Conservation (phyloP, 2,329 filamentous ascomycete genomes). For the Pleurostoma richardsiae region DNA sequence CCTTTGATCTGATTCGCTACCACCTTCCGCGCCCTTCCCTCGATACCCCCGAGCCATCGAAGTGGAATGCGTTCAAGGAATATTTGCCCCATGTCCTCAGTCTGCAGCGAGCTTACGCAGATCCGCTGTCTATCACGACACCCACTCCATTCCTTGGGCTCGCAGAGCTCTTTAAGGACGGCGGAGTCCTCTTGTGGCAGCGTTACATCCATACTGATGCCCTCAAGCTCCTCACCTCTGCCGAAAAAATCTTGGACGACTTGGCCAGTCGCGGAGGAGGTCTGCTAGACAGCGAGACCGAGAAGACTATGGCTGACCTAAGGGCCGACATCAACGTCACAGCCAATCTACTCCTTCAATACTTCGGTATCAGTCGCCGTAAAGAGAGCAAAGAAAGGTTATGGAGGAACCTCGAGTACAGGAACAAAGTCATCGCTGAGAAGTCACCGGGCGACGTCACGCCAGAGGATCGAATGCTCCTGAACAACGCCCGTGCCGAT, state of each 20-base stretch:
- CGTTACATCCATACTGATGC: conserved; percentile 9
- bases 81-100: conserved; percentile 11
- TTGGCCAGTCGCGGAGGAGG: not conserved
- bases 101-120: conserved; percentile 9
- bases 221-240: conserved; percentile 8
- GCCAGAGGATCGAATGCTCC: conserved; percentile 4
- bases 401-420: conserved; percentile 8
- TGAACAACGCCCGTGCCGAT: conserved; percentile 10
- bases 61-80: conserved; percentile 13
- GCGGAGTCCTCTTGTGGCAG: conserved; percentile 12
- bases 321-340: conserved; percentile 11
- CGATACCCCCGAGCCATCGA: conserved; percentile 5
- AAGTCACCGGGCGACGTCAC: not conserved
- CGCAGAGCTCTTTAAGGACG: conserved; percentile 11
- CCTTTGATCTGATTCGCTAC: conserved; percentile 8
- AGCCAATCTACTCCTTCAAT: conserved; percentile 10
- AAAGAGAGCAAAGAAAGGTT: conserved; percentile 9
- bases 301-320: conserved; percentile 7
- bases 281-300: not conserved
- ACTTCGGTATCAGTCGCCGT: conserved; percentile 9
- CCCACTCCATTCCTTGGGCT: conserved; percentile 8
- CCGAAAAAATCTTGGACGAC: conserved; percentile 10
- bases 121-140: conserved; percentile 1
- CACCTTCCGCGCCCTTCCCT: conserved; percentile 10
- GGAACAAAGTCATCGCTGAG: conserved; percentile 2